Percentiles rank a stretch among this genome's conserved stretches.
Evolutionary conservation across 139 green algal species (phyloP).

Genomic region (Chlamydomonas sphaeroides): DNA sequence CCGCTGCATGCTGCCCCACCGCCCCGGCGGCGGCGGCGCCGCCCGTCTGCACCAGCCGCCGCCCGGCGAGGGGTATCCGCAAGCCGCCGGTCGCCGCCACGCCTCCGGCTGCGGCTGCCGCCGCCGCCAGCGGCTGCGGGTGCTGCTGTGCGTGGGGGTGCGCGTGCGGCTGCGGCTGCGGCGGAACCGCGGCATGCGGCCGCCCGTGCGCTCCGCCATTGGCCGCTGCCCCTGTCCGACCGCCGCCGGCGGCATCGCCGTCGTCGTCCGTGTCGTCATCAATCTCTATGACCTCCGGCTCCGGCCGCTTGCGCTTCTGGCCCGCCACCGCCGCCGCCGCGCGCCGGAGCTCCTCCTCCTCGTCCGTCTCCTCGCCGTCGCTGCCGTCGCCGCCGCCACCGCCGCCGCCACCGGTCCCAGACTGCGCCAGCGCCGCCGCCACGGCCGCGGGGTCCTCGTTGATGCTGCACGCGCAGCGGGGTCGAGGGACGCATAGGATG

Average conservation of each 20-base stretch:
- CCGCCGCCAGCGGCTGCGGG: background rate
- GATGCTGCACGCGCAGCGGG: too few species aligned
- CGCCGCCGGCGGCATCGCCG: background rate
- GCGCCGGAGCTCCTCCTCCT: constrained; percentile 50
- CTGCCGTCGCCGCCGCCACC: background rate
- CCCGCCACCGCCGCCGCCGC: constrained; percentile 38
- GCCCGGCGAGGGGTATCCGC: background rate
- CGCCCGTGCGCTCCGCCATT: background rate
- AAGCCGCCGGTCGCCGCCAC: background rate
- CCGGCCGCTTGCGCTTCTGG: constrained; percentile 39
- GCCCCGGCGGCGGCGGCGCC: background rate
- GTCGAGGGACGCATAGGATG: too few species aligned
- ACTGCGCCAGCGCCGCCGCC: background rate
- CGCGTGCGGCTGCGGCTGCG: background rate
- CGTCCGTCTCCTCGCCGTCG: constrained; percentile 47
- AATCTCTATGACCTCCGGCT: constrained; percentile 15
- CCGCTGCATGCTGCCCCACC: background rate
- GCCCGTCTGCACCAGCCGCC: background rate
- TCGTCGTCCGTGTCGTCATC: constrained; percentile 41
- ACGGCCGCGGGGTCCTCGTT: background rate
- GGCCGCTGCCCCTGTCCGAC: background rate
- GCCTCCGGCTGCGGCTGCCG: background rate
- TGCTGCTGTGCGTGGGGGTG: background rate
- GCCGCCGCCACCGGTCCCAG: background rate
- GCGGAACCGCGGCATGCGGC: background rate